Percentiles rank a stretch among this genome's conserved stretches.
phyloP scores from a whole-genome alignment of 2,329 filamentous ascomycete genomes.

The Ceratocystiopsis sp. region DNA sequence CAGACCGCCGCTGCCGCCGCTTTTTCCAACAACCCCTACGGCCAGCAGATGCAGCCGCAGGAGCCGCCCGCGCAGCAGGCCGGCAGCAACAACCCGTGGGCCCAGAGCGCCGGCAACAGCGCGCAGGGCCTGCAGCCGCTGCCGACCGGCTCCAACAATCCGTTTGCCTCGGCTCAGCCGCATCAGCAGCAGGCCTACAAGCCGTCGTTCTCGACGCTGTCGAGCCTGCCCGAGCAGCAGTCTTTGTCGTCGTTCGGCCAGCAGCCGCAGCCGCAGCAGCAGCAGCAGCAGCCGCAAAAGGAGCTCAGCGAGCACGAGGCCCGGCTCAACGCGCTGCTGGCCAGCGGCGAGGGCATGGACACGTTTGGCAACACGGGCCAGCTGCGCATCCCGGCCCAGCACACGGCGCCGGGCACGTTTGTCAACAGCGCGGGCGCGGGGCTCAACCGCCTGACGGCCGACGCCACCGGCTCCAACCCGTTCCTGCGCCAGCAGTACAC shows the following conservation, averaged over 20 bases:
- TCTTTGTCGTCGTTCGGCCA: slow-evolving; percentile 45
- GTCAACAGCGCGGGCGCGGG: slow-evolving; percentile 86
- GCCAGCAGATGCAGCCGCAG: slow-evolving; percentile 22
- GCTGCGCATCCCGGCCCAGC: slow-evolving; percentile 84
- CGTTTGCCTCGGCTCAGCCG: slow-evolving; percentile 48
- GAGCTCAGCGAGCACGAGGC: slow-evolving; percentile 48
- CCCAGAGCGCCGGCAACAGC: slow-evolving; percentile 25
- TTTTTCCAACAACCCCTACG: slow-evolving; percentile 18
- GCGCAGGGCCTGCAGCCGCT: slow-evolving; percentile 57
- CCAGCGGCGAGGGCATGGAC: slow-evolving; percentile 81
- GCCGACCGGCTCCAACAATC: slow-evolving; percentile 93
- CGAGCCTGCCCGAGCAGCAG: slow-evolving; percentile 69
- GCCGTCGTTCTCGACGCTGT: slow-evolving; percentile 51
- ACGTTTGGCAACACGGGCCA: slow-evolving; percentile 97
- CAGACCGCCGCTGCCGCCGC: slow-evolving; percentile 1
- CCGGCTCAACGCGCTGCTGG: slow-evolving; percentile 71
- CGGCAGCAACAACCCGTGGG: slow-evolving; percentile 92
- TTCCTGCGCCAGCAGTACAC: slow-evolving; percentile 77
- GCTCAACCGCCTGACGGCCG: slow-evolving; percentile 47
- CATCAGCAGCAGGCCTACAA: slow-evolving; percentile 38
- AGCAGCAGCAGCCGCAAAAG: slow-evolving; percentile 31
- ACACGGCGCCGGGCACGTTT: slow-evolving; percentile 90
- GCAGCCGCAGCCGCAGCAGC: slow-evolving; percentile 23
- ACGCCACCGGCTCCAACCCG: slow-evolving; percentile 60
- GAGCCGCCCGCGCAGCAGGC: slow-evolving; percentile 43